phyloP scores from a whole-genome alignment of 2,329 filamentous ascomycete species.

The Coniochaeta prunicola region DNA sequence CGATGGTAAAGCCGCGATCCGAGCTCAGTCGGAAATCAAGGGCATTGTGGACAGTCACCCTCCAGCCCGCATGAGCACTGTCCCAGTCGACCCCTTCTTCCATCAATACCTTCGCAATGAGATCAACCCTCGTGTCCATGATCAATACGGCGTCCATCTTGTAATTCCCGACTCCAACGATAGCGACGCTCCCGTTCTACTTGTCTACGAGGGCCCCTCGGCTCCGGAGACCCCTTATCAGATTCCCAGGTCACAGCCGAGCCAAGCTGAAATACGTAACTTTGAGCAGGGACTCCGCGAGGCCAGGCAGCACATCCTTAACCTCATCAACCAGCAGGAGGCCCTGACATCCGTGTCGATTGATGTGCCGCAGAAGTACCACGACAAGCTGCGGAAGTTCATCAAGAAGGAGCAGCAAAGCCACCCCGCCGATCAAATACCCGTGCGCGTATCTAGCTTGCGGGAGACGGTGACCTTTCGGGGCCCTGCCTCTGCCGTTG shows the following conservation, averaged over 20 bases:
- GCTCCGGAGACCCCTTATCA: slow-evolving; percentile 40
- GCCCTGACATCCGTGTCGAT: slow-evolving; percentile 40
- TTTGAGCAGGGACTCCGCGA: slow-evolving; percentile 50
- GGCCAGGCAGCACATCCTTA: slow-evolving; percentile 49
- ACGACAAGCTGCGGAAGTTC: slow-evolving; percentile 55
- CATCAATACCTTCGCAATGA: slow-evolving; percentile 63
- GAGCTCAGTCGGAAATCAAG: slow-evolving; percentile 68
- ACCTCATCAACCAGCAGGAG: slow-evolving; percentile 53
- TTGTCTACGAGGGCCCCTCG: slow-evolving; percentile 64
- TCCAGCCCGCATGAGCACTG: slow-evolving; percentile 59
- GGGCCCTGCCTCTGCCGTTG: slow-evolving; percentile 67
- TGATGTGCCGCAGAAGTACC: slow-evolving; percentile 55
- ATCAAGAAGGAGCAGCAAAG: slow-evolving; percentile 55
- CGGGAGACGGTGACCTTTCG: slow-evolving; percentile 63
- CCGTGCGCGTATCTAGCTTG: slow-evolving; percentile 50
- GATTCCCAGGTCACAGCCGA: slow-evolving; percentile 46
- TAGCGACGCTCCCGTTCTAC: slow-evolving; percentile 53
- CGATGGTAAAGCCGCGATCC: slow-evolving; percentile 75
- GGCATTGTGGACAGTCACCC: slow-evolving; percentile 68
- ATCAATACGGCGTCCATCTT: slow-evolving; percentile 65
- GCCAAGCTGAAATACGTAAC: slow-evolving; percentile 37
- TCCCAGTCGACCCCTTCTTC: slow-evolving; percentile 72
- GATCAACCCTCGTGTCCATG: slow-evolving; percentile 55
- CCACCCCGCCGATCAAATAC: slow-evolving; percentile 49
- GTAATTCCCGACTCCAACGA: slow-evolving; percentile 61